Percentiles rank a stretch among this genome's conserved stretches.
phyloP scores from a whole-genome alignment of 192 early-diverging fungal species.

The Pilaira anomala region DNA sequence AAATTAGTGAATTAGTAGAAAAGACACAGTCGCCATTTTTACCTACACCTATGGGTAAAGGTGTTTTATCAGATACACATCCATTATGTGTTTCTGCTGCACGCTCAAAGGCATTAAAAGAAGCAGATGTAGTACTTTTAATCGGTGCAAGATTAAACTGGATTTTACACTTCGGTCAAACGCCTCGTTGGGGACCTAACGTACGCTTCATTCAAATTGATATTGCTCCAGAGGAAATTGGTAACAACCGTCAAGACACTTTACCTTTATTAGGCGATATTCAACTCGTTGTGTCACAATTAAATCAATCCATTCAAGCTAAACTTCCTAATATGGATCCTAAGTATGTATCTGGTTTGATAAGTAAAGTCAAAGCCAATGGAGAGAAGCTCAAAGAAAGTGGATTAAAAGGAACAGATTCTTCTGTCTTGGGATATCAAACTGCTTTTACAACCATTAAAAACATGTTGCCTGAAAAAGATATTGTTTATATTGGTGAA shows the following conservation, averaged over 20 bases:
- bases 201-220: conserved; percentile 75
- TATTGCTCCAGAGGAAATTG: conserved; percentile 62
- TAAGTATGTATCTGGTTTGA: conserved; percentile 31
- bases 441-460: conserved; percentile 68
- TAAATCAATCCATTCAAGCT: conserved; percentile 21
- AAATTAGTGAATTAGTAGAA: conserved; percentile 53
- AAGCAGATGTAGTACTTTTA: conserved; percentile 65
- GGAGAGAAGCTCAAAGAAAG: conserved; percentile 38
- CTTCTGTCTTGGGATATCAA: conserved; percentile 62
- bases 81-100: conserved; percentile 61
- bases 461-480: conserved; percentile 43
- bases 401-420: conserved; percentile 36
- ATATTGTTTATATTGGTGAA: conserved; percentile 64
- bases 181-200: conserved; percentile 46
- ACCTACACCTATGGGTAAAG: conserved; percentile 75
- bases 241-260: conserved; percentile 47
- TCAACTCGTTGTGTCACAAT: conserved; percentile 51
- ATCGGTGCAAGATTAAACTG: conserved; percentile 71
- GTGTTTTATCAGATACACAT: conserved; percentile 63
- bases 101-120: conserved; percentile 57
- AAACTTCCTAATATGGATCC: not conserved
- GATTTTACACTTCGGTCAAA: conserved; percentile 69
- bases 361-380: conserved; percentile 42
- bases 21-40: conserved; percentile 61
- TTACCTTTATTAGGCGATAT: conserved; percentile 62